These are phyloP conservation scores for Papilionanthe hybrid DNA, from an alignment of 116 monocot species.

Conservation along the genomic window DNA sequence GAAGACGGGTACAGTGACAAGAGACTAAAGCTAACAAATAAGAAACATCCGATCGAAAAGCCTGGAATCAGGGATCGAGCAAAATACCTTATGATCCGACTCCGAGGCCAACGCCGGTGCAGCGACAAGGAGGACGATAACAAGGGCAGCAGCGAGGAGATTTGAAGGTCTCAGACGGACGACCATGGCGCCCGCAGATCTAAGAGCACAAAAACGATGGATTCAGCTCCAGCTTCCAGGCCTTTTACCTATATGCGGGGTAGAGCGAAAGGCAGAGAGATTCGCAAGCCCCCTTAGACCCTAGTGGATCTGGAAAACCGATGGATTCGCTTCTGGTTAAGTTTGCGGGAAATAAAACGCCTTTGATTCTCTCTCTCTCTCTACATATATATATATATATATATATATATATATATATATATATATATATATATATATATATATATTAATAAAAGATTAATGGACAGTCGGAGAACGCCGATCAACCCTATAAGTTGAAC, in stretches of 20 bases:
- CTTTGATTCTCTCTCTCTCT: no score
- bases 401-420: no score
- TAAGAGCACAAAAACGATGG: neutral
- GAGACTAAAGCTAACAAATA: neutral
- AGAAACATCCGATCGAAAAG: neutral
- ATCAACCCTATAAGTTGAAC: no score
- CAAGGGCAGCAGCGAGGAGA: neutral
- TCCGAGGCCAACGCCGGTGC: conserved; percentile 40
- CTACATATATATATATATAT: no score
- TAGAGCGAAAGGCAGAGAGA: neutral
- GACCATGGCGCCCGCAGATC: conserved; percentile 36
- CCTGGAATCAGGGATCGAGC: conserved; percentile 7
- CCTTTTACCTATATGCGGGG: neutral
- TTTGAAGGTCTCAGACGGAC: conserved; percentile 20
- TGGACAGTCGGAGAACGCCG: no score
- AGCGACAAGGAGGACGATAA: conserved; percentile 21
- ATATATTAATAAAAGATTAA: no score
- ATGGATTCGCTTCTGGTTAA: neutral
- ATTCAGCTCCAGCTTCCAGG: neutral
- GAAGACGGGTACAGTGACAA: neutral
- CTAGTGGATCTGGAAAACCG: neutral
- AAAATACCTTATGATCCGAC: conserved; percentile 67
- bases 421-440: no score
- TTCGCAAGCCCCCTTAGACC: neutral
- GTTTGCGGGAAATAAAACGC: no score